Conservation (phyloP, 2,329 filamentous ascomycete genomes). For the Exophiala sp. region DNA sequence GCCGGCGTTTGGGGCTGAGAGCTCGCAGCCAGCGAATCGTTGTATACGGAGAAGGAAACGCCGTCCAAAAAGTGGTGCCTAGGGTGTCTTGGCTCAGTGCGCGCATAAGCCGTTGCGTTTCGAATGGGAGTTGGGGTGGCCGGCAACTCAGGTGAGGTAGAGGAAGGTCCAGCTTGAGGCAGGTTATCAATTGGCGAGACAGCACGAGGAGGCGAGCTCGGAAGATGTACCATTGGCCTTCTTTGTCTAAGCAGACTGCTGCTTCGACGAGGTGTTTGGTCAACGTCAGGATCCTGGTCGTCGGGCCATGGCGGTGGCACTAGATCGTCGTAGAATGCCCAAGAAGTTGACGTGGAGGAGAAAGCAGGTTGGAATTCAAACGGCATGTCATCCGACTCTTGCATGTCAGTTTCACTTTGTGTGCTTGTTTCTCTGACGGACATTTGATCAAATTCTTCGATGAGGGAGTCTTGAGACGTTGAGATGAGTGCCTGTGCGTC, state of each 20-base stretch:
- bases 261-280: neutral
- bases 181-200: neutral
- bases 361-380: too few relatives aligned
- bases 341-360: too few relatives aligned
- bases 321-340: too few relatives aligned
- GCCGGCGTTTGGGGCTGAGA: constrained; percentile 28
- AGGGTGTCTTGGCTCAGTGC: constrained; percentile 15
- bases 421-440: neutral
- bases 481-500: neutral
- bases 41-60: constrained; percentile 25
- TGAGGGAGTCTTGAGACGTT: too few relatives aligned
- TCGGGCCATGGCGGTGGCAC: too few relatives aligned
- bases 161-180: neutral
- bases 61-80: constrained; percentile 22
- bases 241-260: neutral
- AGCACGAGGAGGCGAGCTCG: constrained; percentile 15
- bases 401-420: neutral
- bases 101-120: constrained; percentile 4
- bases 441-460: constrained; percentile 4
- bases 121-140: constrained; percentile 13
- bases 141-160: constrained; percentile 11
- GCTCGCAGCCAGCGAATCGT: constrained; percentile 23
- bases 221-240: constrained; percentile 5
- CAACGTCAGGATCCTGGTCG: too few relatives aligned
- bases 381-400: neutral